These are phyloP conservation scores for Achlya hypogyna DNA, from an alignment of 352 stramenopile genomes.

Conservation along the genomic window DNA sequence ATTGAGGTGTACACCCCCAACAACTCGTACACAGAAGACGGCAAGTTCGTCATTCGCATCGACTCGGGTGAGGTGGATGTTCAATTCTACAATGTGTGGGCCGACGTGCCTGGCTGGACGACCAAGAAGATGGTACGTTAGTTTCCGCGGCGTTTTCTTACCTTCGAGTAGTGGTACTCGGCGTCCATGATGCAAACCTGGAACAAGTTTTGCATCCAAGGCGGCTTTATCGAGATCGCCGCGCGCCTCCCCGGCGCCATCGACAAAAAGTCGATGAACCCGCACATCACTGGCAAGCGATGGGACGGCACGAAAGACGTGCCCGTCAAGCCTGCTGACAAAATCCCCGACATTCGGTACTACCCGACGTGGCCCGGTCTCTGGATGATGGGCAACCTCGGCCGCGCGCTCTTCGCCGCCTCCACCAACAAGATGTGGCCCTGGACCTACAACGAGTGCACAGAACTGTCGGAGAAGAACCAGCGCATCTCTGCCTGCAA, in stretches of 20 bases:
- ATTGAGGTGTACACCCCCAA: conserved; percentile 90
- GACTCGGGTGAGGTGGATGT: conserved; percentile 36
- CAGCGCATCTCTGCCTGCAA: conserved; percentile 86
- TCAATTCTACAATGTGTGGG: conserved; percentile 47
- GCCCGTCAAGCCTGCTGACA: conserved; percentile 4
- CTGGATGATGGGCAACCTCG: conserved; percentile 85
- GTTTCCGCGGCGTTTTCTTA: neutral
- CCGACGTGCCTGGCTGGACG: conserved; percentile 37
- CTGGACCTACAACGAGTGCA: conserved; percentile 83
- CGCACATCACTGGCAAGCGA: conserved; percentile 40
- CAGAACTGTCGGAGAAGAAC: conserved; percentile 43
- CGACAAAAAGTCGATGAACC: conserved; percentile 42
- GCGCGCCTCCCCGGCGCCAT: conserved; percentile 84
- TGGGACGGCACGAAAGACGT: conserved; percentile 29
- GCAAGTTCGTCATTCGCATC: conserved; percentile 44
- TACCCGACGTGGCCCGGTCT: conserved; percentile 79
- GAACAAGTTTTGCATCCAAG: too few species aligned
- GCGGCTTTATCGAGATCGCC: conserved; percentile 89
- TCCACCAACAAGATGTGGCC: conserved; percentile 87
- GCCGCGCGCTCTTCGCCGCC: conserved; percentile 69
- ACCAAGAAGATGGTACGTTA: conserved; percentile 27
- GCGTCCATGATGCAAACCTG: conserved; percentile 10
- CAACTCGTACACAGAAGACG: conserved; percentile 49
- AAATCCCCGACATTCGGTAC: conserved; percentile 25
- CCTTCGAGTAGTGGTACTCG: neutral